phyloP scores from a whole-genome alignment of 208 protist genomes.

The Wallacemonas sp. region DNA sequence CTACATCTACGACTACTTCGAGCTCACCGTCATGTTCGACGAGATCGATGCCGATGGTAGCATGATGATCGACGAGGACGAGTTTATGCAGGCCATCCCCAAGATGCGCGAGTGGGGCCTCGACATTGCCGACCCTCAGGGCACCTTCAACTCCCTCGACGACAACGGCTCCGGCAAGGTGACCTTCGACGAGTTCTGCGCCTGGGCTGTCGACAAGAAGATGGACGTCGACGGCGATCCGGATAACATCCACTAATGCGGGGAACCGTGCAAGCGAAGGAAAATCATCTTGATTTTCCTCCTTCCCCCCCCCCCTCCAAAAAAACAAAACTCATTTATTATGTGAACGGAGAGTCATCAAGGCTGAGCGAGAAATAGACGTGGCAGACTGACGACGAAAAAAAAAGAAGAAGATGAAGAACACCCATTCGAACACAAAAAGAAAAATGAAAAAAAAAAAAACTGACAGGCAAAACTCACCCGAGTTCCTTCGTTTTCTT shows the following conservation, averaged over 20 bases:
- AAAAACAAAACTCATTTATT: neutral
- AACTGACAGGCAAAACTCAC: neutral
- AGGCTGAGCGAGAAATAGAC: neutral
- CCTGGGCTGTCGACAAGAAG: constrained; percentile 40
- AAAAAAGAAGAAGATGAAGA: no score
- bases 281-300: constrained; percentile 1
- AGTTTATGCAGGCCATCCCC: constrained; percentile 44
- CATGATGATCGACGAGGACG: constrained; percentile 37
- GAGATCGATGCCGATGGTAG: constrained; percentile 49
- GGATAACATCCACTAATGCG: constrained; percentile 20
- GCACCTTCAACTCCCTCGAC: constrained; percentile 51
- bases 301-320: neutral
- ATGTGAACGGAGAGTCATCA: neutral
- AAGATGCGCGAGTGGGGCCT: constrained; percentile 43
- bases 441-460: constrained; percentile 5
- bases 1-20: constrained; percentile 25
- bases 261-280: no score
- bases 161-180: constrained; percentile 47
- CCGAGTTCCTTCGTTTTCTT: neutral
- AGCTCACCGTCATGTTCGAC: constrained; percentile 65
- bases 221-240: constrained; percentile 39
- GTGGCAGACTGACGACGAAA: neutral
- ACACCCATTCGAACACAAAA: constrained; percentile 5
- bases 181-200: constrained; percentile 57
- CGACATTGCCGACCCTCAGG: constrained; percentile 29